Conservation (phyloP, 2,329 filamentous ascomycete genomes). For the Alternaria triticina region DNA sequence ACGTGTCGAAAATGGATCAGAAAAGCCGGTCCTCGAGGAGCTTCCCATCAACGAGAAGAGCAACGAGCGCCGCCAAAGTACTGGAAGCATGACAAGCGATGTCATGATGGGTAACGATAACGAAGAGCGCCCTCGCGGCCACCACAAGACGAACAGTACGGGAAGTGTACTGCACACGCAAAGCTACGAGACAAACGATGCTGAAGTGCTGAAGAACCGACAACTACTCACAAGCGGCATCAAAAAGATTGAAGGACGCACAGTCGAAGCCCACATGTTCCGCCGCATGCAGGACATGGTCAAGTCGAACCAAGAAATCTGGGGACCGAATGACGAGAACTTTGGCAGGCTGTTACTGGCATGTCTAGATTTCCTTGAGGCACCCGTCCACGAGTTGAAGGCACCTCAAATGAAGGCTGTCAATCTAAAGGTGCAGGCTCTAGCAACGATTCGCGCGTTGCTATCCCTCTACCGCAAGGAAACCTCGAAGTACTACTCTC, state of each 20-base stretch:
- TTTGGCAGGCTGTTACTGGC: constrained; percentile 72
- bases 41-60: constrained; percentile 58
- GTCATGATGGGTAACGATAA: constrained; percentile 34
- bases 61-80: constrained; percentile 42
- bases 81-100: constrained; percentile 32
- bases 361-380: constrained; percentile 75
- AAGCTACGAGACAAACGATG: constrained; percentile 38
- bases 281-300: constrained; percentile 77
- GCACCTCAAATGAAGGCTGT: constrained; percentile 69
- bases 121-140: constrained; percentile 37
- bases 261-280: constrained; percentile 82
- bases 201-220: constrained; percentile 53
- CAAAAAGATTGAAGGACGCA: constrained; percentile 71
- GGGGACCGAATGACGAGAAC: constrained; percentile 71
- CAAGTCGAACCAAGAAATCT: constrained; percentile 67
- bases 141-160: constrained; percentile 48
- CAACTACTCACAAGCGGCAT: constrained; percentile 77
- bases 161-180: constrained; percentile 45
- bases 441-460: constrained; percentile 75
- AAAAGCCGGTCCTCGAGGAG: constrained; percentile 58
- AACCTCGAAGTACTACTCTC: constrained; percentile 71
- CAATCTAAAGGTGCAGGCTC: constrained; percentile 75
- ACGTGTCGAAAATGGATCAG: constrained; percentile 35
- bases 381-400: constrained; percentile 55
- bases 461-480: constrained; percentile 70